phyloP scores from a whole-genome alignment of 257 asterid genomes.

The Penstemon eatonii region DNA sequence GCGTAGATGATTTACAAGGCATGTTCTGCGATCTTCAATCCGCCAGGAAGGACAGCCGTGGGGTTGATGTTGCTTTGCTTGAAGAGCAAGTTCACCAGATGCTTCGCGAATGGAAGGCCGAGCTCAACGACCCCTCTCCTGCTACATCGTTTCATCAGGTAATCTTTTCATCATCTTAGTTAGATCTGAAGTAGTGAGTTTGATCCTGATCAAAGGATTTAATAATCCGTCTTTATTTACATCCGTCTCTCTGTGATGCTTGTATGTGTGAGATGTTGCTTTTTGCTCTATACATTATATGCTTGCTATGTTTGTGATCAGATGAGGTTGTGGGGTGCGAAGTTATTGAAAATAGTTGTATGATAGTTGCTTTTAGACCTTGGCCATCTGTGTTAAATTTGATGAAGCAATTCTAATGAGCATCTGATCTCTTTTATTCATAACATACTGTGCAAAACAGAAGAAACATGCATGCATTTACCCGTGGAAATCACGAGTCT shows the following conservation, averaged over 20 bases:
- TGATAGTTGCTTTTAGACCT: constrained; percentile 16
- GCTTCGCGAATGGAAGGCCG: constrained; percentile 98
- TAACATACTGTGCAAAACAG: constrained; percentile 15
- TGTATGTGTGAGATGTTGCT: constrained; percentile 1
- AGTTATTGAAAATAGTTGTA: background rate
- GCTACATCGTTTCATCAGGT: constrained; percentile 95
- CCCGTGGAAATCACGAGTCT: constrained; percentile 16
- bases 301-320: background rate
- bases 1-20: constrained; percentile 95
- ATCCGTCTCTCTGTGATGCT: background rate
- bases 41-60: constrained; percentile 92
- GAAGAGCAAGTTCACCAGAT: constrained; percentile 97
- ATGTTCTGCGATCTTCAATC: constrained; percentile 81
- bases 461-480: constrained; percentile 14
- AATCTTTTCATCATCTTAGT: constrained; percentile 20
- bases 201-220: too few relatives aligned
- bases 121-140: constrained; percentile 94
- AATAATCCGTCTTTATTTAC: too few relatives aligned
- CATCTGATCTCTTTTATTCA: background rate
- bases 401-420: constrained; percentile 16
- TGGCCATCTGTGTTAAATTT: background rate
- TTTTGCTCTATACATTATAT: background rate
- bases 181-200: constrained; percentile 16
- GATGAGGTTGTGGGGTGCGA: constrained; percentile 3
- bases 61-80: constrained; percentile 68